phyloP scores from a whole-genome alignment of 768 basidiomycete genomes.

The Podaxis rugospora region DNA sequence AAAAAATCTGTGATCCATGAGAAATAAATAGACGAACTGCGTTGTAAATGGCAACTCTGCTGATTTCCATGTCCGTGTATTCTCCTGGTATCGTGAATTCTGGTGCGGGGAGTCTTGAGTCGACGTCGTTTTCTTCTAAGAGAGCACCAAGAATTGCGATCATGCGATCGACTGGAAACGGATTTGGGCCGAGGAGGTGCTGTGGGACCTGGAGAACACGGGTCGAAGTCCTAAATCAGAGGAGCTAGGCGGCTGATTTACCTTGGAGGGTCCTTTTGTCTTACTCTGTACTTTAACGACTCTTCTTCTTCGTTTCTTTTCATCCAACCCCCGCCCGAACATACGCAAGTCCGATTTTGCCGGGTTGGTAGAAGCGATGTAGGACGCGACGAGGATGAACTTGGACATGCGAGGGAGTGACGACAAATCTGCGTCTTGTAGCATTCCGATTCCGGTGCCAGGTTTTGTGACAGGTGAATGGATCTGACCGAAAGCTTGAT shows the following conservation, averaged over 20 bases:
- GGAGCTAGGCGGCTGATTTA: conserved; percentile 8
- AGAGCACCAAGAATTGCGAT: conserved; percentile 76
- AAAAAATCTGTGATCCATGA: not conserved
- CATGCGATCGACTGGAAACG: conserved; percentile 78
- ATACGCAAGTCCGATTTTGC: conserved; percentile 74
- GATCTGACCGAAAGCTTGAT: conserved; percentile 20
- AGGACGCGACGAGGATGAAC: conserved; percentile 73
- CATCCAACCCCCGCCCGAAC: conserved; percentile 73
- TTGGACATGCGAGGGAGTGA: conserved; percentile 64
- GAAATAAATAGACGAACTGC: conserved; percentile 39
- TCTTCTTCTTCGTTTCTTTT: conserved; percentile 53
- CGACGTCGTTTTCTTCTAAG: conserved; percentile 66
- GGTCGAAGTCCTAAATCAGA: too few species aligned
- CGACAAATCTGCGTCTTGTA: conserved; percentile 18
- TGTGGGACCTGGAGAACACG: conserved; percentile 55
- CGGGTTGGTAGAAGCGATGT: conserved; percentile 83
- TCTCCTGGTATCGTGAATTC: conserved; percentile 61
- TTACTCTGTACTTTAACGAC: conserved; percentile 31
- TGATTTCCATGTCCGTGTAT: conserved; percentile 70
- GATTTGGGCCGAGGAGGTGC: conserved; percentile 70
- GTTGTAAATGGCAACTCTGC: conserved; percentile 53
- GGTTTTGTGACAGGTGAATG: not conserved
- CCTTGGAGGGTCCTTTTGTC: conserved; percentile 43
- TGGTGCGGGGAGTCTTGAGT: conserved; percentile 38
- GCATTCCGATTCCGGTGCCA: not conserved